Base-by-base conservation (phyloP, 2,329 filamentous ascomycete genomes). In the Pseudocercospora crystallina region DNA sequence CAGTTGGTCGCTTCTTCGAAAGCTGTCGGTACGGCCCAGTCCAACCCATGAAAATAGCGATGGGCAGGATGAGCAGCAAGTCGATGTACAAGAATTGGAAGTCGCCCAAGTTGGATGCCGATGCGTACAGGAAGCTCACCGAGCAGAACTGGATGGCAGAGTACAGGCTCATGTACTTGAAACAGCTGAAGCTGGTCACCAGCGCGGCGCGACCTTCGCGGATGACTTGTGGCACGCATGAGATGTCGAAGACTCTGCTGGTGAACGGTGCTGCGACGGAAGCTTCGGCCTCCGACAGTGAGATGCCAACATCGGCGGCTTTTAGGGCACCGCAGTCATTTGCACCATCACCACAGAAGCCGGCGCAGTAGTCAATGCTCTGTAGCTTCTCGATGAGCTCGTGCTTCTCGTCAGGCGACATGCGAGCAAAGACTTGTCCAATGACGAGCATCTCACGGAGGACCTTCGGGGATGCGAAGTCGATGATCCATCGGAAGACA, bases 1-100 rank as follows among this genome's bases (percentile, higher is more conserved):
- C 91, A 0, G 90, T 97, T 3, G 94, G 94, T 32, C 90, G 81
- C 71, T 97, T 99, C 51, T 80, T 83, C 61, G 84, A 87, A 11
- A 99, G 80, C 33, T 80, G 76, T 2, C 84, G 84, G 65, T 86
- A 90, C 1, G 95, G 87, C 5, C 88, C 90, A 17, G 89, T 90
- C 94, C 95, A 97, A 60, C 94, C 91, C 94, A 99, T 99, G 69
- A 97, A 97, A 52, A 99, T 89, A 17, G 94, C 94, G 62, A 99
- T 95, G 4, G 94, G 94, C 2, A 99, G 76, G 65, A 99, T 99
- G 49, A 99, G 82, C 3, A 87, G 77, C 11, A 99, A 78, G 63
- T 99, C 94, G 65, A 99, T 97, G 71, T 92, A 97, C 3, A 99
- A 79, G 69, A 96, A 99, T 77, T 97, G 94, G 67, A 99, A 97